Evolutionary conservation across 345 rosid genomes (phyloP).

Genomic region (Eucalyptus marginata): DNA sequence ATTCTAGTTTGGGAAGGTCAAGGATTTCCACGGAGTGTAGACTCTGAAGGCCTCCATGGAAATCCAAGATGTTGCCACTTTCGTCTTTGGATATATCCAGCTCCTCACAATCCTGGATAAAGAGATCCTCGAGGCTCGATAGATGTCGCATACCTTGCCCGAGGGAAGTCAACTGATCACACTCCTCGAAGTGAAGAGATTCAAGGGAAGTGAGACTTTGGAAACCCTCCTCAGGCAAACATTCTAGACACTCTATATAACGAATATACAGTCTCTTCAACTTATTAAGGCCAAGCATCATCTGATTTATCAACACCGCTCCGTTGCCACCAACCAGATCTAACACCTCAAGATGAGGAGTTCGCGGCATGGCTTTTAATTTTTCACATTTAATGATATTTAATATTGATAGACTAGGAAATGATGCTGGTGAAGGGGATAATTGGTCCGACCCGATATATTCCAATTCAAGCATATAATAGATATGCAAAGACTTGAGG

Average conservation of each 20-base stretch:
- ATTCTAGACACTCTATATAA: neutral
- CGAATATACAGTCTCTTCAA: neutral
- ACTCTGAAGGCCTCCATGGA: too few relatives aligned
- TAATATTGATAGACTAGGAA: neutral
- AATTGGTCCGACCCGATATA: neutral
- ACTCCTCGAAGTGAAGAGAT: neutral
- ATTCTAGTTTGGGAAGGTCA: fast-evolving
- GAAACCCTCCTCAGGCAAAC: neutral
- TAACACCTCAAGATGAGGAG: neutral
- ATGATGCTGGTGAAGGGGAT: neutral
- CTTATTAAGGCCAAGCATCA: conserved; percentile 1
- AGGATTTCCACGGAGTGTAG: fast-evolving
- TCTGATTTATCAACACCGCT: neutral
- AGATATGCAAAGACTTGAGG: conserved; percentile 1
- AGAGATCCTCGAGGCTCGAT: neutral
- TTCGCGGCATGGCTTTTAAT: neutral
- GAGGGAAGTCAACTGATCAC: neutral
- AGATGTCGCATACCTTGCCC: neutral
- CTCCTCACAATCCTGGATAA: fast-evolving
- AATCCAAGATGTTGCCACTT: too few relatives aligned
- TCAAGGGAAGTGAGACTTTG: neutral
- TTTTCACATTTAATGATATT: fast-evolving
- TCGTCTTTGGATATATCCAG: too few relatives aligned
- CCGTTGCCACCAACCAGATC: fast-evolving
- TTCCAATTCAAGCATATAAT: neutral